Evolutionary conservation across 106 monocot genomes (phyloP).

Genomic region (Amphibolis antarctica): DNA sequence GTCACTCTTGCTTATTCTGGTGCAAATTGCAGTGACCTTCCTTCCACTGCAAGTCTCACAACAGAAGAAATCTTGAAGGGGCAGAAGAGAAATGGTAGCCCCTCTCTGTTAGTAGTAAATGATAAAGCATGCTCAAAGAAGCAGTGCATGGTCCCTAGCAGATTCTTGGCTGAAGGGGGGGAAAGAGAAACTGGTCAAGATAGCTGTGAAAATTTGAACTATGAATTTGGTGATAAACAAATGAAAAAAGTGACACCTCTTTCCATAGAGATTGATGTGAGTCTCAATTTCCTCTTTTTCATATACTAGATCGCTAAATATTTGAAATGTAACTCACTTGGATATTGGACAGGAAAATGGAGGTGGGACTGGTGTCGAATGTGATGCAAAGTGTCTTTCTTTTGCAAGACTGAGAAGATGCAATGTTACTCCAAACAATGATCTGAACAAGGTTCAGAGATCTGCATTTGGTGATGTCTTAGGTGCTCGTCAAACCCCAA

Average conservation of each 20-base stretch:
- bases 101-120: slow-evolving; percentile 34
- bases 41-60: slow-evolving; percentile 12
- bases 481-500: slow-evolving; percentile 32
- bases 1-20: not conserved
- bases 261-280: slow-evolving; percentile 4
- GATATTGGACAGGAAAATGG: slow-evolving; percentile 12
- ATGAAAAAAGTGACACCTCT: not conserved
- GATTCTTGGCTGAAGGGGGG: not conserved
- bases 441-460: slow-evolving; percentile 12
- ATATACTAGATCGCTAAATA: not conserved
- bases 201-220: not conserved
- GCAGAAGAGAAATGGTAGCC: slow-evolving; percentile 58
- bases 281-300: not conserved
- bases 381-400: slow-evolving; percentile 2
- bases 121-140: slow-evolving; percentile 39
- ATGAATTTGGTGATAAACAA: not conserved
- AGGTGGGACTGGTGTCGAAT: not conserved
- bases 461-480: not conserved
- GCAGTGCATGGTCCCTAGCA: slow-evolving; percentile 19
- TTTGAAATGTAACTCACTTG: not conserved
- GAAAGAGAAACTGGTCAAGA: slow-evolving; percentile 1
- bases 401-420: slow-evolving; percentile 41
- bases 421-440: slow-evolving; percentile 32
- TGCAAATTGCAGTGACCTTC: slow-evolving; percentile 39
- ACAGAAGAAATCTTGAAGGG: slow-evolving; percentile 21